Conservation (phyloP, 805 yeast species). For the Candida khao-thaluensis region DNA sequence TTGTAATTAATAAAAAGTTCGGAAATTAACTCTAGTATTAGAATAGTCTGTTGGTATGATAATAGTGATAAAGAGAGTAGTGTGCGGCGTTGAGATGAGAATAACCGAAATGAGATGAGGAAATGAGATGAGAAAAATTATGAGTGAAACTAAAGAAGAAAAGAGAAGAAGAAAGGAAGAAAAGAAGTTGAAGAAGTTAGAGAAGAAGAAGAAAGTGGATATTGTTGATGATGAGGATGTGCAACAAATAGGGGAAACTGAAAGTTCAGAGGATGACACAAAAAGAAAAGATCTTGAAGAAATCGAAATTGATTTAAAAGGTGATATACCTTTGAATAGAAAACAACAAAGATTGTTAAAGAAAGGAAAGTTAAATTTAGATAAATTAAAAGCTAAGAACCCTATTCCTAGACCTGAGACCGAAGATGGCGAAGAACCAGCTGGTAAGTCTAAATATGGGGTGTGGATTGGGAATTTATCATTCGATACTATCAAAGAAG, state of each 20-base stretch:
- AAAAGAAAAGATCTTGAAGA: slow-evolving; percentile 53
- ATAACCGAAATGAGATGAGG: slow-evolving; percentile 6
- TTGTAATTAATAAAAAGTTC: slow-evolving; percentile 7
- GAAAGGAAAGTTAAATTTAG: slow-evolving; percentile 71
- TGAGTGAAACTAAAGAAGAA: slow-evolving; percentile 19
- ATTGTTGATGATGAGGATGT: slow-evolving; percentile 13
- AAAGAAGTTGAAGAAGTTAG: slow-evolving; percentile 33
- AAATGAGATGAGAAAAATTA: slow-evolving; percentile 4
- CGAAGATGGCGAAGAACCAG: slow-evolving; percentile 28
- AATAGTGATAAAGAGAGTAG: too few relatives aligned
- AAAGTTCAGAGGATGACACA: slow-evolving; percentile 1
- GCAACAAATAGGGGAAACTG: neutral
- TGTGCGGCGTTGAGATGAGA: too few relatives aligned
- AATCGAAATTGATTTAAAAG: slow-evolving; percentile 65
- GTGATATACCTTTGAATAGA: slow-evolving; percentile 81
- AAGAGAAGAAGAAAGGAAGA: slow-evolving; percentile 23
- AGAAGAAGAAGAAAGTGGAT: slow-evolving; percentile 19
- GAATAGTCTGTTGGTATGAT: too few relatives aligned
- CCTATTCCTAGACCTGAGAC: slow-evolving; percentile 40
- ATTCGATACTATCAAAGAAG: slow-evolving; percentile 78
- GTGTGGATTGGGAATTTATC: slow-evolving; percentile 96
- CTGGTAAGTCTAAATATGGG: slow-evolving; percentile 55
- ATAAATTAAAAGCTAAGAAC: slow-evolving; percentile 46
- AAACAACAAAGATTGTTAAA: slow-evolving; percentile 86
- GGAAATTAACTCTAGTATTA: too few relatives aligned